Evolutionary conservation across 163 green algal genomes (phyloP).

Genomic region (Picocystis sp.): DNA sequence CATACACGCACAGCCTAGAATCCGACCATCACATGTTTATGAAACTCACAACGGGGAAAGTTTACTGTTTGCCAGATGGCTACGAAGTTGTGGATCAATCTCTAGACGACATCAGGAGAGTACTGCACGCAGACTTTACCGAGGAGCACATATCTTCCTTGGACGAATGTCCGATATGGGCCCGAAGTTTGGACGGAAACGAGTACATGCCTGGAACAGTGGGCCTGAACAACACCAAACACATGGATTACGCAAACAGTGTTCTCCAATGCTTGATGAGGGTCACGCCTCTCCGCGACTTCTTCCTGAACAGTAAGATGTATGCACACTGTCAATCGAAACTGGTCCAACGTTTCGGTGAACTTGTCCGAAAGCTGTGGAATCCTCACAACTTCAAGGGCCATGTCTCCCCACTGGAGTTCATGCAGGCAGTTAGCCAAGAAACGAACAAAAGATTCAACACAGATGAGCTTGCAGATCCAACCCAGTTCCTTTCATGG

Average conservation of each 20-base stretch:
- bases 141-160: constrained; percentile 13
- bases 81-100: constrained; percentile 86
- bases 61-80: constrained; percentile 90
- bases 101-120: constrained; percentile 75
- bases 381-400: constrained; percentile 89
- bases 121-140: constrained; percentile 27
- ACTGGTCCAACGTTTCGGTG: constrained; percentile 71
- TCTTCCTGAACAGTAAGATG: constrained; percentile 69
- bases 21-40: constrained; percentile 92
- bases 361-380: constrained; percentile 91
- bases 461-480: constrained; percentile 49
- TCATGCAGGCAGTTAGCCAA: constrained; percentile 83
- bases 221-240: constrained; percentile 93
- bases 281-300: constrained; percentile 39
- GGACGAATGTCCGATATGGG: constrained; percentile 32
- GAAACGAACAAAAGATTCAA: constrained; percentile 66
- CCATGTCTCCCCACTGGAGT: constrained; percentile 91
- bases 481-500: constrained; percentile 67
- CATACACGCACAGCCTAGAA: constrained; percentile 89
- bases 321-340: constrained; percentile 32
- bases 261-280: constrained; percentile 51
- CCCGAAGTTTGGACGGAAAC: constrained; percentile 64
- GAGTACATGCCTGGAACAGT: constrained; percentile 93
- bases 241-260: constrained; percentile 89
- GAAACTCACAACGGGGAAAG: constrained; percentile 73